phyloP scores from a whole-genome alignment of 768 basidiomycete genomes.

The Termitomyces heimii region DNA sequence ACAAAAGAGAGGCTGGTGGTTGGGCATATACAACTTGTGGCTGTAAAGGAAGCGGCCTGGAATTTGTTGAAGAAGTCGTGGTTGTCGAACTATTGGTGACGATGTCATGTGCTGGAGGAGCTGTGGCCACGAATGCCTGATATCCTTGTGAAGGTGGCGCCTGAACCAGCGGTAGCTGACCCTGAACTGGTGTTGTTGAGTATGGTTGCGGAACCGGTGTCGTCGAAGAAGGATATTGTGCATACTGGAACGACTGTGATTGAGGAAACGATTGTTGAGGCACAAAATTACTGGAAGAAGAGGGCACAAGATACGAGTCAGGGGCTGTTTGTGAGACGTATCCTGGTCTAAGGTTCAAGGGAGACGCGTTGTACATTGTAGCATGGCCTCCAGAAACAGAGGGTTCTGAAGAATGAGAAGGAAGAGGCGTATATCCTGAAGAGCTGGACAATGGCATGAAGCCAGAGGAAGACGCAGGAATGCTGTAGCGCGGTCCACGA shows the following conservation, averaged over 20 bases:
- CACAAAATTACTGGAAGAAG: conserved; percentile 31
- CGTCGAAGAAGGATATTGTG: conserved; percentile 29
- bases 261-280: conserved; percentile 33
- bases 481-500: conserved; percentile 59
- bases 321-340: conserved; percentile 22
- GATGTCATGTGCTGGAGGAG: conserved; percentile 28
- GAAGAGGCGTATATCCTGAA: conserved; percentile 31
- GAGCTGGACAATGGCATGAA: conserved; percentile 52
- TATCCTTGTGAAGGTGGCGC: conserved; percentile 27
- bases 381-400: conserved; percentile 12
- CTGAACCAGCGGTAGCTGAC: conserved; percentile 22
- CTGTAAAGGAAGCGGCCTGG: conserved; percentile 40
- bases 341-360: conserved; percentile 25
- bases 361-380: conserved; percentile 25
- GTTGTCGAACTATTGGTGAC: conserved; percentile 23
- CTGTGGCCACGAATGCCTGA: conserved; percentile 24
- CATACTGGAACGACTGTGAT: conserved; percentile 25
- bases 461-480: conserved; percentile 62
- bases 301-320: conserved; percentile 17
- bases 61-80: conserved; percentile 12
- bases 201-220: conserved; percentile 36
- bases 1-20: conserved; percentile 22
- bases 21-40: conserved; percentile 35
- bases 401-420: conserved; percentile 37
- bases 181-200: conserved; percentile 15